Conservation (phyloP, 1,139 yeast species). For the Scheffersomyces cryptocercus region DNA sequence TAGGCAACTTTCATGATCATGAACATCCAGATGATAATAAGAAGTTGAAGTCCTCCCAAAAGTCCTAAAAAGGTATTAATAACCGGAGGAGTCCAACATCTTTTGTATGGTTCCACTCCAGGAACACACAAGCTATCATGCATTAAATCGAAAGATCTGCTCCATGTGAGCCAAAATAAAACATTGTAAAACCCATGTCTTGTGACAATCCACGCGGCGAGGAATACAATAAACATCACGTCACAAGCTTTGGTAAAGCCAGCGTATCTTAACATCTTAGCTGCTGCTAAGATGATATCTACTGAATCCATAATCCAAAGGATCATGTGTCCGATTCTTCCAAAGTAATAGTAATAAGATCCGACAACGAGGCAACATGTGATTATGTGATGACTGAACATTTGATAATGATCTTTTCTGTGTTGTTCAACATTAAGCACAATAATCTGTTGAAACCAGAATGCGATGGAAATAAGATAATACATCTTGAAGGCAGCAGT, state of each 20-base stretch:
- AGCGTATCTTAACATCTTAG: conserved; percentile 77
- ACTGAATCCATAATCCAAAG: conserved; percentile 81
- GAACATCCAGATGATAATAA: conserved; percentile 73
- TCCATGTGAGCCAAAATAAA: conserved; percentile 55
- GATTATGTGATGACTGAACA: conserved; percentile 86
- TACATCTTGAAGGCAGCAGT: conserved; percentile 58
- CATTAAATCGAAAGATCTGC: conserved; percentile 38
- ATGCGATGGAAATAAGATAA: conserved; percentile 70
- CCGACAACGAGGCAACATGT: conserved; percentile 70
- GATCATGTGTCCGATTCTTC: conserved; percentile 78
- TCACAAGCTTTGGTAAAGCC: conserved; percentile 66
- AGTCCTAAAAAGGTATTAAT: conserved; percentile 56
- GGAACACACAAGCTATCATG: conserved; percentile 37
- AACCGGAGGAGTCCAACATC: conserved; percentile 61
- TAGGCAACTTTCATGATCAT: conserved; percentile 70
- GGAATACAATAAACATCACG: conserved; percentile 63
- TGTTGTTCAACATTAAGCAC: conserved; percentile 75
- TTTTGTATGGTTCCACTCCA: conserved; percentile 21
- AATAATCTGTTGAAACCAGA: conserved; percentile 80
- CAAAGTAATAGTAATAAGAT: conserved; percentile 71
- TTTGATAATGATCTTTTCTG: conserved; percentile 82
- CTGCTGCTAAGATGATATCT: conserved; percentile 69
- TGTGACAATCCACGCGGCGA: conserved; percentile 66
- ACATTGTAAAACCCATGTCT: conserved; percentile 79
- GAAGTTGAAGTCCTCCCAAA: conserved; percentile 64